Percentiles rank a stretch among this genome's conserved stretches.
phyloP scores from a whole-genome alignment of 2,329 filamentous ascomycete genomes.

The Trichoderma sp. region DNA sequence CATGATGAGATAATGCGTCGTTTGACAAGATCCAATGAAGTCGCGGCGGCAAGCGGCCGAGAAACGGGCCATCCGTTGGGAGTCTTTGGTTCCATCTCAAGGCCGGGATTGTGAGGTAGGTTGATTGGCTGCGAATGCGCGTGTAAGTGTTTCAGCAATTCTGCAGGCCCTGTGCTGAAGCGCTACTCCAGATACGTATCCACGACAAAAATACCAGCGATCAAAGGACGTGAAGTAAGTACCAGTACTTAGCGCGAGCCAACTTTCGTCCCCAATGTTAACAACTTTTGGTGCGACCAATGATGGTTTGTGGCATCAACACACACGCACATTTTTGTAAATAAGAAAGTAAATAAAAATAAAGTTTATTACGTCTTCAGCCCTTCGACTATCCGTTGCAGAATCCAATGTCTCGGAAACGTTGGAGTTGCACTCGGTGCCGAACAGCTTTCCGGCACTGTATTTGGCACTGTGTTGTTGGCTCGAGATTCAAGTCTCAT shows the following conservation, averaged over 20 bases:
- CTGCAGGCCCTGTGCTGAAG: neutral
- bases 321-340: no score
- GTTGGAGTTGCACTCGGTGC: neutral
- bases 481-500: neutral
- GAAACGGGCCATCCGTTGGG: neutral
- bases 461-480: neutral
- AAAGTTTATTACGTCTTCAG: neutral
- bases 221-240: neutral
- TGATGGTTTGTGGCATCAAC: neutral
- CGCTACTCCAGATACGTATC: neutral
- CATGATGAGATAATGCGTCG: neutral
- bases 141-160: slow-evolving; percentile 20
- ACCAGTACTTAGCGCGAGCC: neutral
- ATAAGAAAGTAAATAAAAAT: neutral
- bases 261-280: neutral
- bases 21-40: slow-evolving; percentile 7
- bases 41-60: slow-evolving; percentile 5
- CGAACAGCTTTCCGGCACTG: neutral
- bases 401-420: neutral
- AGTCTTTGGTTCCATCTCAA: slow-evolving; percentile 8
- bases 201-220: neutral
- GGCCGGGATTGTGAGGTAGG: neutral
- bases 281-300: neutral
- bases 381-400: neutral
- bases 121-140: slow-evolving; percentile 19